Percentiles rank a stretch among this genome's conserved stretches.
Conservation (phyloP, 2,329 filamentous ascomycete species). For the Aspergillus sclerotialis region DNA sequence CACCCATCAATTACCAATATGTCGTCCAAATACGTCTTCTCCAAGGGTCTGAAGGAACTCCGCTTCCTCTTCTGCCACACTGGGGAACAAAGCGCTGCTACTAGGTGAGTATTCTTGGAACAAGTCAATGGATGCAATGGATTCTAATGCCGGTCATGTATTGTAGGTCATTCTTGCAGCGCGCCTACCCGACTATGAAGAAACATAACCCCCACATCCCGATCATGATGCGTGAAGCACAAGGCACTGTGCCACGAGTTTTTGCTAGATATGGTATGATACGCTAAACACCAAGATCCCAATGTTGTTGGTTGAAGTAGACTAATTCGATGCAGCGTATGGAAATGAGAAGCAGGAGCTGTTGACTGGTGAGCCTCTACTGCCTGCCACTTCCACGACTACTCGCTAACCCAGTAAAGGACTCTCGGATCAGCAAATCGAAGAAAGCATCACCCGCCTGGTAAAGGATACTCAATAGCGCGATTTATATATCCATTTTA, state of each 20-base stretch:
- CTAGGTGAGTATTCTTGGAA: constrained; percentile 56
- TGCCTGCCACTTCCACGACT: not conserved
- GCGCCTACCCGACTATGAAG: constrained; percentile 97
- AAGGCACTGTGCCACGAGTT: constrained; percentile 74
- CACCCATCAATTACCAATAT: constrained; percentile 46
- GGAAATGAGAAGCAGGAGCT: constrained; percentile 62
- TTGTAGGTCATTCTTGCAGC: constrained; percentile 74
- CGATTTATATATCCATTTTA: constrained; percentile 11
- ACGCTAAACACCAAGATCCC: not conserved
- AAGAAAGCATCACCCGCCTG: constrained; percentile 58
- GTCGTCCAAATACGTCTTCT: constrained; percentile 90
- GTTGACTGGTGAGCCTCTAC: constrained; percentile 45
- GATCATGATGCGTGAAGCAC: constrained; percentile 90
- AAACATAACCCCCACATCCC: constrained; percentile 93
- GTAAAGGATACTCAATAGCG: constrained; percentile 46
- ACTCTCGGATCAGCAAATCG: constrained; percentile 63
- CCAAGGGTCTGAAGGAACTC: constrained; percentile 82
- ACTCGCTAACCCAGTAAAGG: constrained; percentile 34
- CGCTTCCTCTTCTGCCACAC: constrained; percentile 97
- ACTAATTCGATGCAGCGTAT: constrained; percentile 45
- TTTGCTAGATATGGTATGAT: constrained; percentile 84
- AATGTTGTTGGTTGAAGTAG: not conserved
- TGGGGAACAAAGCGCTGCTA: constrained; percentile 79
- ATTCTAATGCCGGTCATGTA: not conserved
- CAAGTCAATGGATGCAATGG: not conserved